phyloP scores from a whole-genome alignment of 2,329 filamentous ascomycete genomes.

The Pyricularia sp. region DNA sequence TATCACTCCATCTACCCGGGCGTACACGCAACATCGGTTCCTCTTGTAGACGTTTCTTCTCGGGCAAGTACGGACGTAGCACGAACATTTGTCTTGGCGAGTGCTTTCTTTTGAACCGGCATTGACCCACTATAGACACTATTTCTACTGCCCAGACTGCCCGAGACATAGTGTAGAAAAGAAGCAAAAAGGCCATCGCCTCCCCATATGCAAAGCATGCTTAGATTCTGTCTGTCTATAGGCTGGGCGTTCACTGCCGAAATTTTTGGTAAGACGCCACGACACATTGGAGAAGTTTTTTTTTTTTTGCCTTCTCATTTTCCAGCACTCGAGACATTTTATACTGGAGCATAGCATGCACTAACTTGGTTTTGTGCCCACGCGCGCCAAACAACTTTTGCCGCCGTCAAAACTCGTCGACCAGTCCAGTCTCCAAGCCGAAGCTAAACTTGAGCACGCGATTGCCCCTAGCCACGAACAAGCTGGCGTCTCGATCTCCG shows the following conservation, averaged over 20 bases:
- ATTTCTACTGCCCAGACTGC: neutral
- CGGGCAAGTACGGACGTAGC: too few relatives aligned
- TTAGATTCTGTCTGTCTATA: neutral
- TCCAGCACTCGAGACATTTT: too few relatives aligned
- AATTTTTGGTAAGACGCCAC: neutral
- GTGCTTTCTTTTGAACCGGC: neutral
- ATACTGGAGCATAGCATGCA: too few relatives aligned
- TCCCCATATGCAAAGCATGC: neutral
- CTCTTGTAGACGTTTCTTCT: too few relatives aligned
- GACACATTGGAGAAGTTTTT: neutral
- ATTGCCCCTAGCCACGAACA: slow-evolving; percentile 29
- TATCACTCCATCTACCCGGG: neutral
- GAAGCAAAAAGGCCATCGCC: neutral
- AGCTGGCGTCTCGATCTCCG: slow-evolving; percentile 28
- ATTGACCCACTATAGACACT: neutral
- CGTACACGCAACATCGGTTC: neutral
- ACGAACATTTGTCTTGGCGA: neutral
- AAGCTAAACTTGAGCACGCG: slow-evolving; percentile 31
- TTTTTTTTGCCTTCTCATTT: neutral
- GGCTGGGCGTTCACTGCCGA: neutral
- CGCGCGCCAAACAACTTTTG: too few relatives aligned
- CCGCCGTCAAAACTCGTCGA: neutral
- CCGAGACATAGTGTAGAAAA: neutral
- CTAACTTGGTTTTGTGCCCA: too few relatives aligned
- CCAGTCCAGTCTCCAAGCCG: slow-evolving; percentile 11